Evolutionary conservation across 139 green algal genomes (phyloP).

Genomic region (Micromonas pusilla): DNA sequence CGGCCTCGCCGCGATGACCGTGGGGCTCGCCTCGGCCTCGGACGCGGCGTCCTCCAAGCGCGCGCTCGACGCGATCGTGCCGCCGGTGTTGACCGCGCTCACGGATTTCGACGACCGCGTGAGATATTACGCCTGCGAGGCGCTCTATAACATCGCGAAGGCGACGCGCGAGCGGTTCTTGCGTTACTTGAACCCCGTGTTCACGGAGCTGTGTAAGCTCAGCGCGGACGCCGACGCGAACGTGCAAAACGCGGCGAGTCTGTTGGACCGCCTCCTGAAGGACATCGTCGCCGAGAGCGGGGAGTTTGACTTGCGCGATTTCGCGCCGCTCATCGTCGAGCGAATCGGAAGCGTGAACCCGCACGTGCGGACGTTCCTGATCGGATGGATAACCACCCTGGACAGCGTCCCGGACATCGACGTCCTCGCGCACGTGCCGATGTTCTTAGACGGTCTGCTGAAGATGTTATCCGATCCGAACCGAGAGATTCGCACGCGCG

Average conservation of each 20-base stretch:
- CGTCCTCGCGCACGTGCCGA: conserved; percentile 77
- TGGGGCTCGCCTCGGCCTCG: conserved; percentile 55
- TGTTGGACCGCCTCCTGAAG: conserved; percentile 92
- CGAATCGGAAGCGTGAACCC: conserved; percentile 73
- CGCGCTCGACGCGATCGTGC: conserved; percentile 55
- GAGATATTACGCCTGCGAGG: conserved; percentile 92
- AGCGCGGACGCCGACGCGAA: conserved; percentile 65
- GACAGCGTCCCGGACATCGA: conserved; percentile 80
- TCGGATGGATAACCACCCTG: conserved; percentile 76
- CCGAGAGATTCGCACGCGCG: conserved; percentile 57
- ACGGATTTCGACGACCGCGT: conserved; percentile 76
- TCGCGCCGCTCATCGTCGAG: conserved; percentile 76
- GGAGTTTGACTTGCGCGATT: conserved; percentile 52
- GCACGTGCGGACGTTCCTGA: conserved; percentile 75
- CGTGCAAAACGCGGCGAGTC: conserved; percentile 84
- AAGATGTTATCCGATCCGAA: conserved; percentile 71
- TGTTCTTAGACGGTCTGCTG: conserved; percentile 83
- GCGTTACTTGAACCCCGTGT: conserved; percentile 78
- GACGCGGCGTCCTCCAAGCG: background rate
- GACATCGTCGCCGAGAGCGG: conserved; percentile 34
- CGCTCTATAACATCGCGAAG: conserved; percentile 97
- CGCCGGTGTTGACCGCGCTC: conserved; percentile 75
- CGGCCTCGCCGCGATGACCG: conserved; percentile 80
- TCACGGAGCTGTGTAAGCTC: conserved; percentile 86
- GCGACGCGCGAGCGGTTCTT: conserved; percentile 68